These are phyloP conservation scores for Symbiodinium pilosum DNA, from an alignment of 73 alveolate genomes.

Conservation along the genomic window DNA sequence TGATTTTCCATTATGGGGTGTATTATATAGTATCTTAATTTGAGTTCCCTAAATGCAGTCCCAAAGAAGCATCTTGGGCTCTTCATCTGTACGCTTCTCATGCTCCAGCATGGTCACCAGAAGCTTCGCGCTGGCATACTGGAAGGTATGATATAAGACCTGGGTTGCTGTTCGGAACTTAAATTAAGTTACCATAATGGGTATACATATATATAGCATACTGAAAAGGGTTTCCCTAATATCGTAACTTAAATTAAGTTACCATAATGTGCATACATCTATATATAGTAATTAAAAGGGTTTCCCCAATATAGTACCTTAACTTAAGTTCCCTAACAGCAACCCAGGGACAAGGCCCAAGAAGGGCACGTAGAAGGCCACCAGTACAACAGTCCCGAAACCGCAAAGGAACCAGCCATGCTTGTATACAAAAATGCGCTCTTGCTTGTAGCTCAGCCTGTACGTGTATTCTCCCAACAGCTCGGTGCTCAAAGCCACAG, in stretches of 20 bases:
- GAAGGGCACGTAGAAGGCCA: conserved; percentile 25
- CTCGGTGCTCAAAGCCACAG: conserved; percentile 23
- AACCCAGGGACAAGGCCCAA: conserved; percentile 25
- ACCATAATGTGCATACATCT: too few relatives aligned
- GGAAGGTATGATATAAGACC: too few relatives aligned
- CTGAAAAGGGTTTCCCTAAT: too few relatives aligned
- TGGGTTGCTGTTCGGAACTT: too few relatives aligned
- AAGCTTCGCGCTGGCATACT: conserved; percentile 16
- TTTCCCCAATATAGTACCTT: too few relatives aligned
- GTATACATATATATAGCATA: too few relatives aligned
- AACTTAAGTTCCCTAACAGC: background rate
- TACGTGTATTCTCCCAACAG: conserved; percentile 29
- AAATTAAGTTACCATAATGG: too few relatives aligned
- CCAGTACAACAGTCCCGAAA: conserved; percentile 28
- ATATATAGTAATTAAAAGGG: too few relatives aligned
- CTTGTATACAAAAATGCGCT: background rate
- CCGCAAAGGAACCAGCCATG: conserved; percentile 44
- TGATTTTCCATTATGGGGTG: background rate
- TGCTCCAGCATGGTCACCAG: conserved; percentile 18
- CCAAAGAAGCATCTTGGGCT: background rate
- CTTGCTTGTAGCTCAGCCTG: conserved; percentile 20
- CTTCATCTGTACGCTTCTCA: background rate
- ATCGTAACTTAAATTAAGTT: too few relatives aligned
- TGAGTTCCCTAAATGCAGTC: too few relatives aligned
- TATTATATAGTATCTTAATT: too few relatives aligned